A percentile compares a stretch with the other conserved stretches of the same genome.
Evolutionary conservation across 1,284 basidiomycete genomes (phyloP).

Genomic region (Retiboletus fuscus): DNA sequence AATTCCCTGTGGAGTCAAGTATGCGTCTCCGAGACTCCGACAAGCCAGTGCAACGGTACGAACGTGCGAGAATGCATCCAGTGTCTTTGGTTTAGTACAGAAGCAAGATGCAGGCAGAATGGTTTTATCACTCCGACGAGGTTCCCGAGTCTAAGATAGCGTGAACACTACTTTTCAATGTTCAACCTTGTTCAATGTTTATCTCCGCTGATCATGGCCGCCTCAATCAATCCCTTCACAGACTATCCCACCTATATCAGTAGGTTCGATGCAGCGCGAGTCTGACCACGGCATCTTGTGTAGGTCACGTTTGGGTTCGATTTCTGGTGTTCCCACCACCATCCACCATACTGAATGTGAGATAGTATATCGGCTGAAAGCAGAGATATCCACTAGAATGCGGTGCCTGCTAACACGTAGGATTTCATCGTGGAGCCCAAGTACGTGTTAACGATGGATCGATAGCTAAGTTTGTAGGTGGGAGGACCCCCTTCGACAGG

Average conservation of each 20-base stretch:
- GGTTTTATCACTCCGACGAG: not conserved
- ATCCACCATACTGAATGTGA: constrained; percentile 1
- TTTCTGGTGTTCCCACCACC: not conserved
- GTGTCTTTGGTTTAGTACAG: not conserved
- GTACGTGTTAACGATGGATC: not conserved
- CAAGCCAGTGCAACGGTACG: not conserved
- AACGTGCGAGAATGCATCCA: not conserved
- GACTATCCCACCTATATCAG: constrained; percentile 22
- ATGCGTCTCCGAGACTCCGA: not conserved
- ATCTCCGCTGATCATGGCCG: not conserved
- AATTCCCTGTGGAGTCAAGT: not conserved
- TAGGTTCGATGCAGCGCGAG: not conserved
- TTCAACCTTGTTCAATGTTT: not conserved
- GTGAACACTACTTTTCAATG: no score
- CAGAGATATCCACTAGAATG: no score
- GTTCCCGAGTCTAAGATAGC: not conserved
- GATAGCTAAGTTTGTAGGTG: not conserved
- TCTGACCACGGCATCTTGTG: not conserved
- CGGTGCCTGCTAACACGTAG: no score
- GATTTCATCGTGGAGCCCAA: no score
- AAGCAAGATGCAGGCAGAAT: not conserved
- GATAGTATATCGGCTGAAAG: not conserved
- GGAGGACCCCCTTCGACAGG: not conserved
- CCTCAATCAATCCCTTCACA: not conserved
- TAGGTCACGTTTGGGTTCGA: not conserved